Evolutionary conservation across 2,329 filamentous ascomycete species (phyloP).

Genomic region (Amylocarpus encephaloides): DNA sequence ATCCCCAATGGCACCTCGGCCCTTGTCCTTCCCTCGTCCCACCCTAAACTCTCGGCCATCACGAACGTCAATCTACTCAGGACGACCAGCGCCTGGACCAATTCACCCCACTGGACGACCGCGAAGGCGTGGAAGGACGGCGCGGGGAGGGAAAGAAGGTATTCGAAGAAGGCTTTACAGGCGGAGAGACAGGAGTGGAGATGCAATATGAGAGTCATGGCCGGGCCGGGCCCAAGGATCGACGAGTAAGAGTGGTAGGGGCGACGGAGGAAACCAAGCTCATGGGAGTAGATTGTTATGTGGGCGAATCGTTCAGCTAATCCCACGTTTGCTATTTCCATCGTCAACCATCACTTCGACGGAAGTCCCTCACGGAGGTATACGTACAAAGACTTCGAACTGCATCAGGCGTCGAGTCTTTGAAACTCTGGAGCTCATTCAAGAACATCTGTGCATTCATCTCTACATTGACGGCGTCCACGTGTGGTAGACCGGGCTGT

Average conservation of each 20-base stretch:
- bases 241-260: neutral
- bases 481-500: constrained; percentile 3
- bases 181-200: constrained; percentile 17
- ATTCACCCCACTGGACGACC: constrained; percentile 15
- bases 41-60: constrained; percentile 21
- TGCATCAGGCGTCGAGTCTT: constrained; percentile 10
- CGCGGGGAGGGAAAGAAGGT: constrained; percentile 23
- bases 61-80: constrained; percentile 25
- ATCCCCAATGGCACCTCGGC: constrained; percentile 23
- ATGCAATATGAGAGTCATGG: constrained; percentile 9
- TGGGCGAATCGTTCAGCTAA: constrained; percentile 15
- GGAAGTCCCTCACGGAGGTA: neutral
- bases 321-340: constrained; percentile 13
- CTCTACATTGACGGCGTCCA: constrained; percentile 19
- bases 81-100: constrained; percentile 20
- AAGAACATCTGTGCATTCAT: constrained; percentile 24
- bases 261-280: constrained; percentile 21
- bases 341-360: neutral
- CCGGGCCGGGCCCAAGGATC: neutral
- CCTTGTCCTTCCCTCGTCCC: constrained; percentile 22
- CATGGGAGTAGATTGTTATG: constrained; percentile 22
- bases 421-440: constrained; percentile 23
- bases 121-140: constrained; percentile 18
- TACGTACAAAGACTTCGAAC: constrained; percentile 16
- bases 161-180: constrained; percentile 23